phyloP scores from a whole-genome alignment of 2,329 filamentous ascomycete genomes.

The Fusarium sp. region DNA sequence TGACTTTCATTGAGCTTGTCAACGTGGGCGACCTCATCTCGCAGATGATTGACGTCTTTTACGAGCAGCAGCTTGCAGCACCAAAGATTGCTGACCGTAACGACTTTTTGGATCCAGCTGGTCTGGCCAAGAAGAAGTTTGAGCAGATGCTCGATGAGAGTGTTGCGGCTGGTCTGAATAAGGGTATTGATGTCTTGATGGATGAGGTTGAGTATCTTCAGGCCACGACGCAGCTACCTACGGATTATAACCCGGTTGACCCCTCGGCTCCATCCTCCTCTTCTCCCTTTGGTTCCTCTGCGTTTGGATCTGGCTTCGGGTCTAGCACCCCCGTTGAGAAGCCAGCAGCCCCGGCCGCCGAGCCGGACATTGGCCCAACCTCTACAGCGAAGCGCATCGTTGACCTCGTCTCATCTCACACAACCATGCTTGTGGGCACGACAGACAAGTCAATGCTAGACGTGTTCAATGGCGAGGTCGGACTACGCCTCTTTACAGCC shows the following conservation, averaged over 20 bases:
- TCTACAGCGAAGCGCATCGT: slow-evolving; percentile 83
- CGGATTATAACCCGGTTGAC: slow-evolving; percentile 85
- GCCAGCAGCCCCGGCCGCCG: slow-evolving; percentile 48
- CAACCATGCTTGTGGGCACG: slow-evolving; percentile 90
- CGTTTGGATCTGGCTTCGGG: slow-evolving; percentile 24
- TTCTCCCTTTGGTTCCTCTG: slow-evolving; percentile 21
- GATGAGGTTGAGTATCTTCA: slow-evolving; percentile 97
- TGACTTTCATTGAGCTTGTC: slow-evolving; percentile 96
- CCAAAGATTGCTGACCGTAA: slow-evolving; percentile 89
- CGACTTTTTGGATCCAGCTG: slow-evolving; percentile 92
- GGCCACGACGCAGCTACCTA: slow-evolving; percentile 85
- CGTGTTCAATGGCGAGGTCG: slow-evolving; percentile 98
- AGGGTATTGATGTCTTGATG: slow-evolving; percentile 98
- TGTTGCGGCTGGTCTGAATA: slow-evolving; percentile 94
- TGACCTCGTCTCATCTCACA: slow-evolving; percentile 87
- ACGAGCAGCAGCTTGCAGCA: slow-evolving; percentile 90
- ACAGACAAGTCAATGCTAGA: slow-evolving; percentile 99
- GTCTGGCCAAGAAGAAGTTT: slow-evolving; percentile 96
- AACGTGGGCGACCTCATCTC: slow-evolving; percentile 98
- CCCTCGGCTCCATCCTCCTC: slow-evolving; percentile 26
- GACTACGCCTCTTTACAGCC: slow-evolving; percentile 88
- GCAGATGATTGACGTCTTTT: slow-evolving; percentile 99
- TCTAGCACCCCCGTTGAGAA: slow-evolving; percentile 34
- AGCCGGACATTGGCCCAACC: slow-evolving; percentile 73
- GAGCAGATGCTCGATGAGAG: slow-evolving; percentile 99